phyloP scores from a whole-genome alignment of 192 early-diverging fungal genomes.

The Coemansia interrupta region DNA sequence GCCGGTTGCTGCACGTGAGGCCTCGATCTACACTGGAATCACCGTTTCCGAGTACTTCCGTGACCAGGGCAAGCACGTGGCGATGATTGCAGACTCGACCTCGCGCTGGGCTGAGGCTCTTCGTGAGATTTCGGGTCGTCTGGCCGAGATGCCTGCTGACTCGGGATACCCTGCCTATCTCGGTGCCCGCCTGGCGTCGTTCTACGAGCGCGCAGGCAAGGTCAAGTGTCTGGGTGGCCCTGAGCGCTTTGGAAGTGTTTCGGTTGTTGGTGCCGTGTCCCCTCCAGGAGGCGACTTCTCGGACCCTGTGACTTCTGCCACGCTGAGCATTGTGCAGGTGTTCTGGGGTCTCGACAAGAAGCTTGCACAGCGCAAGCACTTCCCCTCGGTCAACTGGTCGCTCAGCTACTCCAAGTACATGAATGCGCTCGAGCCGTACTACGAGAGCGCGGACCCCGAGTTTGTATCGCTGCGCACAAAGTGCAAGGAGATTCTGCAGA shows the following conservation, averaged over 20 bases:
- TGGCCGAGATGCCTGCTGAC: constrained; percentile 99
- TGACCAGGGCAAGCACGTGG: constrained; percentile 98
- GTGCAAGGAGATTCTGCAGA: constrained; percentile 97
- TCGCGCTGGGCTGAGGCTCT: constrained; percentile 99
- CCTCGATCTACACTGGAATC: constrained; percentile 99
- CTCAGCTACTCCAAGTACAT: constrained; percentile 97
- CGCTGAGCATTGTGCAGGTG: constrained; percentile 98
- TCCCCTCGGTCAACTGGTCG: constrained; percentile 99
- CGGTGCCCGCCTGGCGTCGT: constrained; percentile 96
- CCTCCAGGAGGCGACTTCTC: constrained; percentile 99
- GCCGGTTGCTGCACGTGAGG: constrained; percentile 99
- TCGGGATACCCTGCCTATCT: constrained; percentile 98
- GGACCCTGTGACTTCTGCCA: constrained; percentile 96
- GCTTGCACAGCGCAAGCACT: constrained; percentile 99
- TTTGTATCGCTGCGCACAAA: constrained; percentile 87
- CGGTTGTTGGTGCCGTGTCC: constrained; percentile 98
- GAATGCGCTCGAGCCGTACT: constrained; percentile 94
- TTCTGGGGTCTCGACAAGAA: constrained; percentile 99
- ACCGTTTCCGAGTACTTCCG: constrained; percentile 99
- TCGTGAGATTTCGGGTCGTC: constrained; percentile 99
- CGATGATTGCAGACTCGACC: constrained; percentile 99
- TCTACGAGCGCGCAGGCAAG: constrained; percentile 99
- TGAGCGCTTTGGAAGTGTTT: constrained; percentile 86
- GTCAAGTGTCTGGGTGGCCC: constrained; percentile 95
- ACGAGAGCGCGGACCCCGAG: constrained; percentile 92